Percentiles rank a stretch among this genome's conserved stretches.
These are phyloP conservation scores for Hygrocybe coccinea DNA, from an alignment of 768 basidiomycete genomes.

Conservation along the genomic window DNA sequence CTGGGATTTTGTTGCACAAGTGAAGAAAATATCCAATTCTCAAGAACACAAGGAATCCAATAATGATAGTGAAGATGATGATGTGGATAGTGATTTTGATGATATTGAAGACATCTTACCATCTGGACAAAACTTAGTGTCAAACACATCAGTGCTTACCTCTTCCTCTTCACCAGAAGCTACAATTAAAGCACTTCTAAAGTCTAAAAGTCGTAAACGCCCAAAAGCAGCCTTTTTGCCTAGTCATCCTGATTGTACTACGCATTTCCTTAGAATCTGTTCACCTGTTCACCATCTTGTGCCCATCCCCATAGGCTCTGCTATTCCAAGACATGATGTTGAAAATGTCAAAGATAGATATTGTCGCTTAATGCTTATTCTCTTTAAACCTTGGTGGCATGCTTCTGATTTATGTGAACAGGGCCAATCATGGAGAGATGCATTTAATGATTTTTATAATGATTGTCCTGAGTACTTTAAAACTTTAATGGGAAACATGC, in stretches of 20 bases:
- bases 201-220: not conserved
- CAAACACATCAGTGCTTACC: no score
- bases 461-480: constrained; percentile 5
- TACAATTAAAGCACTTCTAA: constrained; percentile 4
- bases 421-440: constrained; percentile 25
- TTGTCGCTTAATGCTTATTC: constrained; percentile 35
- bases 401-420: constrained; percentile 19
- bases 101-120: not conserved
- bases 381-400: constrained; percentile 41
- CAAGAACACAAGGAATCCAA: not conserved
- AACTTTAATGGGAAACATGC: constrained; percentile 36
- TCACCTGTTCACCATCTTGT: constrained; percentile 11
- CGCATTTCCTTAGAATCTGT: constrained; percentile 17
- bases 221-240: not conserved
- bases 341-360: constrained; percentile 17
- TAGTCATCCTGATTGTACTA: constrained; percentile 19
- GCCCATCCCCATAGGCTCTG: constrained; percentile 33
- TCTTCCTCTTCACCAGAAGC: no score
- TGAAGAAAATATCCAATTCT: constrained; percentile 18
- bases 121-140: no score
- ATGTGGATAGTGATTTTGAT: not conserved
- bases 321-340: constrained; percentile 29
- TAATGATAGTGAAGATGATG: not conserved
- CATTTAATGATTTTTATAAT: constrained; percentile 20
- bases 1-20: constrained; percentile 27